Conservation (phyloP, 352 stramenopile genomes). For the Phytophthora agathidicida region DNA sequence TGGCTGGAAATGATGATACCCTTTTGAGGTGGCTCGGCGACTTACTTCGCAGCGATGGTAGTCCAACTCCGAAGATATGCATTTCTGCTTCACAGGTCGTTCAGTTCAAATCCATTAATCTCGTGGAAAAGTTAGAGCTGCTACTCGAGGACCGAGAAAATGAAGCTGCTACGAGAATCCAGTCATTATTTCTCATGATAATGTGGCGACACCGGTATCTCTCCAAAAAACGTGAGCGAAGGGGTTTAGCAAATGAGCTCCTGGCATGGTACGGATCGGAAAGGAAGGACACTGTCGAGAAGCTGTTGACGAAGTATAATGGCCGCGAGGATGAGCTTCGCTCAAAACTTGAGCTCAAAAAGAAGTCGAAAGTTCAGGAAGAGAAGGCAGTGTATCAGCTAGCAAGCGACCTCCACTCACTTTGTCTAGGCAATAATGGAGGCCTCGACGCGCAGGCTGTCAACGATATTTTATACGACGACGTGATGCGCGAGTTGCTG, state of each 20-base stretch:
- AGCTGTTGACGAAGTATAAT: constrained; percentile 47
- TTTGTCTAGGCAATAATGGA: constrained; percentile 41
- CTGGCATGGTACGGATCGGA: constrained; percentile 44
- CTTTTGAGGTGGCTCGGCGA: constrained; percentile 22
- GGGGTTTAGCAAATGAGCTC: constrained; percentile 43
- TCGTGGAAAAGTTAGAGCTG: constrained; percentile 49
- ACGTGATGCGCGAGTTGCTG: constrained; percentile 44
- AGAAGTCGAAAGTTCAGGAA: constrained; percentile 26
- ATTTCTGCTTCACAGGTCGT: constrained; percentile 25
- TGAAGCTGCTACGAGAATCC: constrained; percentile 37
- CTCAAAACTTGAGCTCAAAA: constrained; percentile 42
- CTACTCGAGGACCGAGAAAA: constrained; percentile 40
- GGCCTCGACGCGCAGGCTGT: constrained; percentile 46
- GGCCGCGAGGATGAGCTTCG: constrained; percentile 48
- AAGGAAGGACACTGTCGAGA: constrained; percentile 40
- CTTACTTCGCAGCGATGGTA: constrained; percentile 15
- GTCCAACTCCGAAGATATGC: constrained; percentile 1
- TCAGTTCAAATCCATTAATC: constrained; percentile 32
- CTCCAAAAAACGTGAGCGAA: constrained; percentile 35
- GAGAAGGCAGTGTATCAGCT: constrained; percentile 33
- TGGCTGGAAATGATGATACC: constrained; percentile 16
- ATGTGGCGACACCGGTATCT: constrained; percentile 32
- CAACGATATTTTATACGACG: constrained; percentile 57
- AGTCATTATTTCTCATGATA: constrained; percentile 50
- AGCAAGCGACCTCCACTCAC: constrained; percentile 44